Evolutionary conservation across 345 rosid genomes (phyloP), one percentile per base, ranked within the genome.

Genomic region (Rubroshorea leprosula): DNA sequence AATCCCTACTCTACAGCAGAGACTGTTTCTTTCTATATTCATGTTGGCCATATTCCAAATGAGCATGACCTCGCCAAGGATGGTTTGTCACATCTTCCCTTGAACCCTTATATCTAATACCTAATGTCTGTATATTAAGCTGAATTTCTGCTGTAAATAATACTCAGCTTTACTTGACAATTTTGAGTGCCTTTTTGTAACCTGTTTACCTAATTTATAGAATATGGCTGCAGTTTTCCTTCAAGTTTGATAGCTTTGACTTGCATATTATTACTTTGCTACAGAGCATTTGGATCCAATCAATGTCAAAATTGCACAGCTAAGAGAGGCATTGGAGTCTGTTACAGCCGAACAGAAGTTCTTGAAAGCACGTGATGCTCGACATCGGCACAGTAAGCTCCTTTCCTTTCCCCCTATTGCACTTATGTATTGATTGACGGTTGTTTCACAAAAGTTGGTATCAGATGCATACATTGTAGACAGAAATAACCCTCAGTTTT

Each of bases 21-120:
- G 65, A 89, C 99, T 0, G 96, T 93, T 56, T 85, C 99, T 49
- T 93, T 89, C 73, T 76, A 89, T 56, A 93, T 93, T 67, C 99
- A 89, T 48, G 94, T 84, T 52, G 97, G 99, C 20, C 99, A 93
- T 58, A 93, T 93, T 67, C 97, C 96, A 49, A 89, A 78, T 26
- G 90, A 89, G 76, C 96, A 89, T 70, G 84, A 83, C 74, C 84
- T 93, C 17, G 97, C 97, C 45, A 93, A 93, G 79, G 97, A 93
- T 60, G 97, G 99, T 92, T 68, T 11, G 82, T 70, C 35, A 52
- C 17, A 0, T 18, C 12, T 45, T 52, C 22, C 19, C 64, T 24
- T 51, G n/a, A 31, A 6, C 41, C 58, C 26, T 38, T 52, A 1
- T 23, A 52, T 35, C 68, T 39, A 44, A 63, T 55, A 25, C 61